A percentile compares a stretch with the other conserved stretches of the same genome.
phyloP scores from a whole-genome alignment of 805 yeast species.

The Candida sanyiensis region DNA sequence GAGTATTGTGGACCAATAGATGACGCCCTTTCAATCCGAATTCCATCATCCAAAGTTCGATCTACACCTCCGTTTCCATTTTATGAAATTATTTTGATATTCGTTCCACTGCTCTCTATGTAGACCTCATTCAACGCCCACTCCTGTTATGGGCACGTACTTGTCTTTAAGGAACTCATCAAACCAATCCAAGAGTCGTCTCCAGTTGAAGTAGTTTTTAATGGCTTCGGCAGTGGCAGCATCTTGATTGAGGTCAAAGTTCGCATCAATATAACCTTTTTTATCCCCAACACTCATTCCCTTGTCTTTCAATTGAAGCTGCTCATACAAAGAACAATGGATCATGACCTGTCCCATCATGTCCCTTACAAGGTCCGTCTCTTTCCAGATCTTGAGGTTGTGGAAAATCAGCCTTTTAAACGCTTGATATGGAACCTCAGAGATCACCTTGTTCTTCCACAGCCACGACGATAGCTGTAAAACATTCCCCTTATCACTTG shows the following conservation, averaged over 20 bases:
- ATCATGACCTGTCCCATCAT: conserved; percentile 18
- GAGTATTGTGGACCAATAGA: conserved; percentile 5
- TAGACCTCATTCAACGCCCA: conserved; percentile 1
- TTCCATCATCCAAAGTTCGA: too few species aligned
- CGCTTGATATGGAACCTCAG: conserved; percentile 21
- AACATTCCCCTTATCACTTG: conserved; percentile 11
- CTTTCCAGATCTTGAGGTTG: conserved; percentile 13
- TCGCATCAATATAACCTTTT: conserved; percentile 14
- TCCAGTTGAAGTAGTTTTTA: conserved; percentile 20
- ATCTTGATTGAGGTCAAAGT: conserved; percentile 15
- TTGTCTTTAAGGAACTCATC: conserved; percentile 17
- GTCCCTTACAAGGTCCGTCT: conserved; percentile 13
- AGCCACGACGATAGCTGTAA: conserved; percentile 19
- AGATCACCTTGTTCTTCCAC: conserved; percentile 15
- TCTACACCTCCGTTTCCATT: too few species aligned
- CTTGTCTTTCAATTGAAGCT: conserved; percentile 13
- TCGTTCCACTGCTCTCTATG: too few species aligned
- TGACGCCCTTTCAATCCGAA: too few species aligned
- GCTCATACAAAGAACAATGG: conserved; percentile 18
- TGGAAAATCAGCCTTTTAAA: conserved; percentile 15
- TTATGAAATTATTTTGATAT: too few species aligned
- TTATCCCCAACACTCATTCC: conserved; percentile 12
- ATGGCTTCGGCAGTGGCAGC: conserved; percentile 9
- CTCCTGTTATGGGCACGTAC: conserved; percentile 7
- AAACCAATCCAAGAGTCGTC: conserved; percentile 19